Evolutionary conservation across 78 protist species (phyloP), one percentile per base, ranked within the genome.

Genomic region (Dictyostelium intermedium): DNA sequence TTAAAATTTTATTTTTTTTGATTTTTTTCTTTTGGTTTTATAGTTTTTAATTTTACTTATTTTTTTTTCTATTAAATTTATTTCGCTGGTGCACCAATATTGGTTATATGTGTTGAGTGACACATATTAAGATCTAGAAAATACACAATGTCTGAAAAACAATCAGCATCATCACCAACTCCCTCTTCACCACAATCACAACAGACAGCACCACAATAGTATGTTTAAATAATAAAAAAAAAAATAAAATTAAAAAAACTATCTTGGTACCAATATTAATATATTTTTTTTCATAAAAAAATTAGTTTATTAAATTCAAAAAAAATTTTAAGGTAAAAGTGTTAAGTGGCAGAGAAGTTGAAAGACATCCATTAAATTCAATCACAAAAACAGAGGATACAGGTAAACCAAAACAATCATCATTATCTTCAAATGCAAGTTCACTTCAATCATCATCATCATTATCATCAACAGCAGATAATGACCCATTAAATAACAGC

Each of bases 301-400:
- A 14, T 23, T 77, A 77, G 82, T 77, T 25, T 77, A 41, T n/a
- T 77, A 41, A 43, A 35, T n/a, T n/a, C 82, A 77, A 79, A 79
- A 47, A 79, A 79, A 30, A 30, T 47, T 79, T 79, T 35, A 79
- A 87, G 30, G 80, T 43, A 7, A 87, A 87, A 30, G 27, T 20
- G 11, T 41, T 87, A 60, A 53, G 11, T 78, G 85, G 93, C 27
- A 60, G 78, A 60, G 94, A 80, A 50, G 73, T 80, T 70, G 94
- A 89, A 23, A 89, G 77, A 80, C 94, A 89, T 70, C 94, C 94
- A 45, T 30, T 89, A 18, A 66, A 66, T 50, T n/a, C 83, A 23
- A 66, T 23, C 32, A 61, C 74, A 76, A 34, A 20, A 37, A 76
- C 23, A 37, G 82, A 39, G 9, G 35, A 37, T 16, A 20, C 72